A percentile compares a stretch with the other conserved stretches of the same genome.
Conservation (phyloP, 805 yeast genomes). For the Ogataea corticis region DNA sequence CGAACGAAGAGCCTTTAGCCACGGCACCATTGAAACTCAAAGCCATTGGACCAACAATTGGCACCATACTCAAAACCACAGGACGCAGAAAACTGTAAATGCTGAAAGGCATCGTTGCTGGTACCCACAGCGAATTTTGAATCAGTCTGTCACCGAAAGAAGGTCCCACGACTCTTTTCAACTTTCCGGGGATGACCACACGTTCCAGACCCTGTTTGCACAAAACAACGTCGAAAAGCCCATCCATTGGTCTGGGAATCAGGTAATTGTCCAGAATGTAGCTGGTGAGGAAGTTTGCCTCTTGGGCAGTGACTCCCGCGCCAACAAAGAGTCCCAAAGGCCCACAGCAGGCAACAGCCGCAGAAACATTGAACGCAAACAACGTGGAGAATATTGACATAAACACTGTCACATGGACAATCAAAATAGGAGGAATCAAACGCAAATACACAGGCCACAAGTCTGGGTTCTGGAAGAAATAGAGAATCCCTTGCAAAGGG, state of each 20-base stretch:
- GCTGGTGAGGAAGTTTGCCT: slow-evolving; percentile 26
- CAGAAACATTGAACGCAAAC: slow-evolving; percentile 26
- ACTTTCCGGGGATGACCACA: slow-evolving; percentile 35
- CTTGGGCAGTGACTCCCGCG: slow-evolving; percentile 26
- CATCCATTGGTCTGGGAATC: slow-evolving; percentile 27
- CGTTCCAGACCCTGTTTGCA: slow-evolving; percentile 29
- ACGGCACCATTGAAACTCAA: slow-evolving; percentile 21
- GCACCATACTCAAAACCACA: slow-evolving; percentile 22
- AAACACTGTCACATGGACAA: slow-evolving; percentile 23
- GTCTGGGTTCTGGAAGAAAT: slow-evolving; percentile 26
- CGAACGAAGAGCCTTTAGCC: slow-evolving; percentile 18
- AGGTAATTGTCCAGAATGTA: slow-evolving; percentile 27
- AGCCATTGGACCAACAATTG: slow-evolving; percentile 26
- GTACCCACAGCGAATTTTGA: slow-evolving; percentile 19
- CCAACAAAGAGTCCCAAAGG: slow-evolving; percentile 32
- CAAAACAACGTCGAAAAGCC: slow-evolving; percentile 29
- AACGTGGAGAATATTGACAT: slow-evolving; percentile 19
- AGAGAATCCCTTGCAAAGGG: slow-evolving; percentile 29
- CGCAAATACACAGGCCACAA: slow-evolving; percentile 30
- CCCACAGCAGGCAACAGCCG: slow-evolving; percentile 24
- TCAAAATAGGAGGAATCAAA: slow-evolving; percentile 24
- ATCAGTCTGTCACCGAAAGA: slow-evolving; percentile 25
- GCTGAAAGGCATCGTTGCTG: slow-evolving; percentile 14
- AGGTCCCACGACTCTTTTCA: slow-evolving; percentile 31
- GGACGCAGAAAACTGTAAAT: slow-evolving; percentile 15